phyloP scores from a whole-genome alignment of 2,329 filamentous ascomycete species.

The Thelonectria discophora region DNA sequence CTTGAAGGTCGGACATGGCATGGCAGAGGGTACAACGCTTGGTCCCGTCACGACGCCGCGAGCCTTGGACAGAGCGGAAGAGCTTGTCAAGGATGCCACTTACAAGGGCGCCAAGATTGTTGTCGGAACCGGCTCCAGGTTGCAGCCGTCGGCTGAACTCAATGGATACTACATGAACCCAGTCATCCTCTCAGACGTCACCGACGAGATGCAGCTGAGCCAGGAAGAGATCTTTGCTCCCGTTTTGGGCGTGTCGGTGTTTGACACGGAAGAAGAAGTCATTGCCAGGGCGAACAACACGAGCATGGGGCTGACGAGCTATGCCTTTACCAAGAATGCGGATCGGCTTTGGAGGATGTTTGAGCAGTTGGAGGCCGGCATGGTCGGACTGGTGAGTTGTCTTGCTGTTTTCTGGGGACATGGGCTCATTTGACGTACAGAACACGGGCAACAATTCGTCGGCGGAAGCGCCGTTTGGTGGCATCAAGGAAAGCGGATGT shows the following conservation, averaged over 20 bases:
- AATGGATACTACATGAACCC: slow-evolving; percentile 74
- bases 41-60: slow-evolving; percentile 49
- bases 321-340: slow-evolving; percentile 69
- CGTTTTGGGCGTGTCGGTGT: slow-evolving; percentile 73
- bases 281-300: slow-evolving; percentile 71
- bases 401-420: no score
- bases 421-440: slow-evolving; percentile 34
- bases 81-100: slow-evolving; percentile 67
- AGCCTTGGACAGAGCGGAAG: slow-evolving; percentile 47
- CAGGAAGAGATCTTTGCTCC: slow-evolving; percentile 78
- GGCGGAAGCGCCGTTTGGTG: slow-evolving; percentile 57
- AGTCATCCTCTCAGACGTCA: slow-evolving; percentile 74
- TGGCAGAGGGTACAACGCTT: slow-evolving; percentile 49
- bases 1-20: slow-evolving; percentile 70
- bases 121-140: slow-evolving; percentile 65
- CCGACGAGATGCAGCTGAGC: slow-evolving; percentile 70
- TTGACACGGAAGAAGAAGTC: slow-evolving; percentile 75
- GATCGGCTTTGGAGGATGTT: slow-evolving; percentile 53
- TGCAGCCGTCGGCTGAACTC: not conserved
- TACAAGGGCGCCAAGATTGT: slow-evolving; percentile 65
- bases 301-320: slow-evolving; percentile 76
- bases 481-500: slow-evolving; percentile 58
- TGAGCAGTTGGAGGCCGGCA: slow-evolving; percentile 58
- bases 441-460: slow-evolving; percentile 53
- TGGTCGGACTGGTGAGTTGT: slow-evolving; percentile 49